Evolutionary conservation across 495 filamentous ascomycete species (phyloP).

Genomic region (Trichoderma reesei): DNA sequence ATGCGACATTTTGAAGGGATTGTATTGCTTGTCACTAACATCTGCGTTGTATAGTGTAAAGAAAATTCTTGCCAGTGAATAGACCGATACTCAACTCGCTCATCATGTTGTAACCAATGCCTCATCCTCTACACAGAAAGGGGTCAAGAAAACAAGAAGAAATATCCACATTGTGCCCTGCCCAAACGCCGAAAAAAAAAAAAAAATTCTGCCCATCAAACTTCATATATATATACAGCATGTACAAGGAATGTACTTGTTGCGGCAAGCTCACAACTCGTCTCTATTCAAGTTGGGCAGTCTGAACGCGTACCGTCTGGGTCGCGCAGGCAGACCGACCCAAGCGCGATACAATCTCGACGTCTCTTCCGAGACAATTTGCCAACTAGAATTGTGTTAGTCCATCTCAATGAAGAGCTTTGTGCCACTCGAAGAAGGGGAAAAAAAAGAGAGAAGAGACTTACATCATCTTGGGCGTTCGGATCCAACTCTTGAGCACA

Average conservation of each 20-base stretch:
- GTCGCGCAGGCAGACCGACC: constrained; percentile 65
- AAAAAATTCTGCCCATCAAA: no score
- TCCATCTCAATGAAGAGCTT: neutral
- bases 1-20: neutral
- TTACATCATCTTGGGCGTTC: constrained; percentile 61
- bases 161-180: no score
- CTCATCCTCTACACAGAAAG: neutral
- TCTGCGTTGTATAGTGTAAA: neutral
- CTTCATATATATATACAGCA: neutral
- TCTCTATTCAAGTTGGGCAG: constrained; percentile 39
- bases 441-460: constrained; percentile 31
- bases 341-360: constrained; percentile 62
- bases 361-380: constrained; percentile 51
- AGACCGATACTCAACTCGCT: neutral
- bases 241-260: neutral
- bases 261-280: constrained; percentile 26
- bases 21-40: neutral
- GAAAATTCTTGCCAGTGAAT: neutral
- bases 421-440: no score
- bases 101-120: neutral
- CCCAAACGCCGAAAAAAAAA: neutral
- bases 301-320: constrained; percentile 56
- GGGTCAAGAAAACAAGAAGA: neutral
- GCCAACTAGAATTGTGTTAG: constrained; percentile 34
- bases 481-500: constrained; percentile 61